Percentiles rank a stretch among this genome's conserved stretches.
Evolutionary conservation across 1,139 yeast genomes (phyloP).

Genomic region (Geotrichum klebahnii): DNA sequence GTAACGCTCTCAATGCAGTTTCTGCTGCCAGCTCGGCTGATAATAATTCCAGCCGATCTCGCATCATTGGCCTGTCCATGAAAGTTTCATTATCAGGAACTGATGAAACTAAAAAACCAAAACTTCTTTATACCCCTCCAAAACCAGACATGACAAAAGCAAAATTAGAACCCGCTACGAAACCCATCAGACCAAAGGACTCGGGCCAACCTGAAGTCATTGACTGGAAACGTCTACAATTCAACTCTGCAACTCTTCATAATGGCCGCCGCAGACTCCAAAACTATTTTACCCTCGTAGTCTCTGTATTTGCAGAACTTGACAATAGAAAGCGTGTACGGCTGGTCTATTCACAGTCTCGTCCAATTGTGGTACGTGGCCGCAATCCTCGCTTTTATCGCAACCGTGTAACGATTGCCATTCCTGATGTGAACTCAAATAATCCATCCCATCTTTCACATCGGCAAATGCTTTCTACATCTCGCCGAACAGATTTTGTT

Average conservation of each 20-base stretch:
- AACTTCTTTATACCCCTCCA: constrained; percentile 33
- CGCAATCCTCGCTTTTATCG: constrained; percentile 62
- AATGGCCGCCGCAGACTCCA: constrained; percentile 57
- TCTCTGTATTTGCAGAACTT: constrained; percentile 43
- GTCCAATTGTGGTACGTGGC: constrained; percentile 61
- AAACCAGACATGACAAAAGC: constrained; percentile 21
- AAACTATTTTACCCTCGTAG: constrained; percentile 52
- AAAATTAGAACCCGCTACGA: constrained; percentile 29
- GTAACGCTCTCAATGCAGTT: constrained; percentile 32
- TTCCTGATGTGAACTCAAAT: constrained; percentile 9
- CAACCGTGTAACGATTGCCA: constrained; percentile 33
- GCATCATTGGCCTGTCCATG: constrained; percentile 33
- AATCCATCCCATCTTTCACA: neutral
- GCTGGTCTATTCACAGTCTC: constrained; percentile 34
- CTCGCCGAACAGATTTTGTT: neutral
- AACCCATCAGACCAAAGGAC: constrained; percentile 30
- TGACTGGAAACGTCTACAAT: constrained; percentile 47
- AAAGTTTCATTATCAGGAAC: constrained; percentile 32
- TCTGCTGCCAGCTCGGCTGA: constrained; percentile 27
- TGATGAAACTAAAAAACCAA: constrained; percentile 30
- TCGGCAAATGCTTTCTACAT: neutral
- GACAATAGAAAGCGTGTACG: constrained; percentile 34
- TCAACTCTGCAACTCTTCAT: constrained; percentile 61
- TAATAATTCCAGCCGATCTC: constrained; percentile 25
- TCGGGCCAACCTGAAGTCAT: constrained; percentile 32